Percentiles rank a stretch among this genome's conserved stretches.
Evolutionary conservation across 2,329 filamentous ascomycete genomes (phyloP).

Genomic region (Didymella pomorum): DNA sequence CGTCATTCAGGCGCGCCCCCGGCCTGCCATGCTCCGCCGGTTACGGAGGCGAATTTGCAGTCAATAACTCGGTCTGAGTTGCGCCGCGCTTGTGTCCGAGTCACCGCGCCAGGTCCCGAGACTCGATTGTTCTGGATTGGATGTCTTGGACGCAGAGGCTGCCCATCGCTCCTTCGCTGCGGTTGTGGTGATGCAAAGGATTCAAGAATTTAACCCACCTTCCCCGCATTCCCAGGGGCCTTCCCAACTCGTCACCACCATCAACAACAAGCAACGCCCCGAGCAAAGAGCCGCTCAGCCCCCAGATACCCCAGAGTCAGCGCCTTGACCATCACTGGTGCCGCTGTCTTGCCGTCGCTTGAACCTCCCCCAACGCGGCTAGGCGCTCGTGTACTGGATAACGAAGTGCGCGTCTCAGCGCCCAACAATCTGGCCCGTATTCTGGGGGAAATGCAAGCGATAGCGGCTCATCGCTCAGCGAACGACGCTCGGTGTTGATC

Average conservation of each 20-base stretch:
- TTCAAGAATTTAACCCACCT: background rate
- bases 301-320: constrained; percentile 18
- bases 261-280: constrained; percentile 10
- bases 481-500: constrained; percentile 16
- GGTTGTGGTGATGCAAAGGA: background rate
- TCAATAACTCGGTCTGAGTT: constrained; percentile 15
- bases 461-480: constrained; percentile 8
- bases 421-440: constrained; percentile 9
- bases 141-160: constrained; percentile 4
- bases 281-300: constrained; percentile 18
- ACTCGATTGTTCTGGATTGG: constrained; percentile 4
- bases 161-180: background rate
- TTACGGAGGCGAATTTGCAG: constrained; percentile 15
- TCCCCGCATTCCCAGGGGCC: background rate
- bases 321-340: constrained; percentile 6
- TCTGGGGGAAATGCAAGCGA: constrained; percentile 12
- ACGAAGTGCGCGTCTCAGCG: background rate
- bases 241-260: constrained; percentile 4
- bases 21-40: constrained; percentile 4
- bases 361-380: constrained; percentile 9
- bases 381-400: constrained; percentile 6
- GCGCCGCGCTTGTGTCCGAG: constrained; percentile 10
- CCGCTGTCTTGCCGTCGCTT: constrained; percentile 11
- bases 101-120: constrained; percentile 11
- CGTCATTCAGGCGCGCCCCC: constrained; percentile 11